A percentile compares a stretch with the other conserved stretches of the same genome.
These are phyloP conservation scores for Cercospora zeae-maydis DNA, from an alignment of 2,329 filamentous ascomycete genomes.

Conservation along the genomic window DNA sequence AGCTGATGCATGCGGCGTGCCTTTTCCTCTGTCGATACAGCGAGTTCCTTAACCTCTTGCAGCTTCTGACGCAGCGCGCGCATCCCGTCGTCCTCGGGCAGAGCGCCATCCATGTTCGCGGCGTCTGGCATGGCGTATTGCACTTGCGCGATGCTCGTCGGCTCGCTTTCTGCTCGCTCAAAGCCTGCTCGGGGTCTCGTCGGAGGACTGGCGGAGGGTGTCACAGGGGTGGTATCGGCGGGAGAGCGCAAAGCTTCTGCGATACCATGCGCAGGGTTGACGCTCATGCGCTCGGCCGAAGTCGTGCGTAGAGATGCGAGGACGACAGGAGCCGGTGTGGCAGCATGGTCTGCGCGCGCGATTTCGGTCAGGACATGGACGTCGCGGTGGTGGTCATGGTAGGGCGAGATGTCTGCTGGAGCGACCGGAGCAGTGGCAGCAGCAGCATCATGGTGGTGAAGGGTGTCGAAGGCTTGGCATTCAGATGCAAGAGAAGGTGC, in stretches of 20 bases:
- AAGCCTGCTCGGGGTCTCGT: constrained; percentile 8
- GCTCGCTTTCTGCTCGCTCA: background rate
- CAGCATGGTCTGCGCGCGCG: background rate
- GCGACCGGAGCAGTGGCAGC: background rate
- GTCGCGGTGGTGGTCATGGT: background rate
- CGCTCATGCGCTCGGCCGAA: constrained; percentile 18
- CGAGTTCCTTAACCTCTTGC: constrained; percentile 46
- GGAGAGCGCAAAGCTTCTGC: constrained; percentile 17
- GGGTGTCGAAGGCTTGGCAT: background rate
- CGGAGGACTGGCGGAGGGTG: constrained; percentile 7
- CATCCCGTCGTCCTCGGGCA: constrained; percentile 53
- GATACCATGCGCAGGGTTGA: constrained; percentile 27
- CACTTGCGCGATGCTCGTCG: background rate
- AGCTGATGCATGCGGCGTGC: constrained; percentile 48
- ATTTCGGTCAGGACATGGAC: background rate
- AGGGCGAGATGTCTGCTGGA: background rate
- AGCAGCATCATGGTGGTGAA: background rate
- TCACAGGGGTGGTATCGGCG: constrained; percentile 2
- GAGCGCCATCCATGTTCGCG: constrained; percentile 22
- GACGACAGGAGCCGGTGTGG: background rate
- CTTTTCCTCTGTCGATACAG: constrained; percentile 47
- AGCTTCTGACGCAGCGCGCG: constrained; percentile 45
- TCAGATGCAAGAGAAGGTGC: background rate
- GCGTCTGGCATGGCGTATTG: background rate
- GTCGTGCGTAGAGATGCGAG: constrained; percentile 8